These are phyloP conservation scores for Trichoderma orchidacearum DNA, from an alignment of 495 filamentous ascomycete genomes.

Conservation along the genomic window DNA sequence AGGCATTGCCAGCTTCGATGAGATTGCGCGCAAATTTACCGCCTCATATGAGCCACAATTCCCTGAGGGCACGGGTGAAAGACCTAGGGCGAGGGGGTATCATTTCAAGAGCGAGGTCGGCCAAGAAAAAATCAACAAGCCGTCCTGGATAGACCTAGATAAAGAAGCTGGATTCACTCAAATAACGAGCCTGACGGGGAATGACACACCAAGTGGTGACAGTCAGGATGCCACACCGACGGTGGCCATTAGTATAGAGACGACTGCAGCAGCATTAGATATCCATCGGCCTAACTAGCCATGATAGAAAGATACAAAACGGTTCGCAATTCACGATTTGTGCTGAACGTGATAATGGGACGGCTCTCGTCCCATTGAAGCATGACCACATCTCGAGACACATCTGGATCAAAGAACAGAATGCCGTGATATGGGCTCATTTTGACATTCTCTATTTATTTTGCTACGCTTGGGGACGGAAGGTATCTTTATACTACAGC, in stretches of 20 bases:
- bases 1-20: conserved; percentile 46
- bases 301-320: too few relatives aligned
- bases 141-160: conserved; percentile 40
- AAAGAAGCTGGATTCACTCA: neutral
- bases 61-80: conserved; percentile 59
- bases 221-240: neutral
- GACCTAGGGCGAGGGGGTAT: conserved; percentile 76
- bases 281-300: neutral
- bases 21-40: conserved; percentile 40
- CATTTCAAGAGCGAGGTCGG: conserved; percentile 62
- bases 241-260: neutral
- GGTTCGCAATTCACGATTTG: too few relatives aligned
- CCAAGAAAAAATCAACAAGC: conserved; percentile 52
- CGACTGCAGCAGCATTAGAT: neutral
- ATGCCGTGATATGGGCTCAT: too few relatives aligned
- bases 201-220: neutral
- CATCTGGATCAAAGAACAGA: too few relatives aligned
- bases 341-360: too few relatives aligned
- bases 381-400: too few relatives aligned
- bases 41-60: conserved; percentile 50
- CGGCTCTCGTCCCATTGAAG: too few relatives aligned
- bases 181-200: neutral
- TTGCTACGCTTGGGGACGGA: too few relatives aligned
- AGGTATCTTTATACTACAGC: too few relatives aligned
- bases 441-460: too few relatives aligned